Base-by-base conservation (phyloP, 441 rosid genomes). In the Pelargonium citronellum region DNA sequence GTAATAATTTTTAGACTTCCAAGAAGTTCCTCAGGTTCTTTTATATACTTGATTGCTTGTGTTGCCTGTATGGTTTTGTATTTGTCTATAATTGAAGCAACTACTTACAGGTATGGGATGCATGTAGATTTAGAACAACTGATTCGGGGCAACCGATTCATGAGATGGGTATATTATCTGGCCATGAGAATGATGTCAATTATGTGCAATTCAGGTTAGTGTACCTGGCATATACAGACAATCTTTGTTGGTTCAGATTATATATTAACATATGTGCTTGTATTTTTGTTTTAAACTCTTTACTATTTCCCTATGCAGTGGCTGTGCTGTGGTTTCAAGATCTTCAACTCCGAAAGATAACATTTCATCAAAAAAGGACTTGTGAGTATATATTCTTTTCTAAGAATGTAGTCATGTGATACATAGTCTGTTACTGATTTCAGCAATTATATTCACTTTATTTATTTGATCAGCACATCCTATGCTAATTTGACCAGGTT, bases 171-270 rank as follows among this genome's bases (percentile, higher is more conserved):
- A 82, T 89, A 74, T 83, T 95, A 74, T 80, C 95, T 80, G 99
- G 98, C 66, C 99, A 96, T 76, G 98, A 89, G 71, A 96, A 92
- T 83, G 99, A 91, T 79, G 99, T 96, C 64, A 96, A 96, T 79
- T 96, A 96, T 84, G 97, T 96, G 67, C 98, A 96, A 72, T 96
- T 96, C 80, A 89, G 99, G 99, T 90, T 77, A 44, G 77, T 60
- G 67, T 58, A 70, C 70, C 64, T 71, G 71, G 71, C 34, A 16
- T 27, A 66, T 37, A 41, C 20, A 16, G 13, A 10, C 41, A n/a
- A 5, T 13, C 46, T 47, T 22, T 12, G 3, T 64, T 15, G 58
- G 41, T 66, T 62, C 60, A 73, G 60, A 70, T 53, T 71, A 47
- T 24, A 22, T 65, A 30, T 34, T 64, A 17, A 49, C 20, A 46